Conservation (phyloP, 345 rosid genomes). For the Acer campestre region DNA sequence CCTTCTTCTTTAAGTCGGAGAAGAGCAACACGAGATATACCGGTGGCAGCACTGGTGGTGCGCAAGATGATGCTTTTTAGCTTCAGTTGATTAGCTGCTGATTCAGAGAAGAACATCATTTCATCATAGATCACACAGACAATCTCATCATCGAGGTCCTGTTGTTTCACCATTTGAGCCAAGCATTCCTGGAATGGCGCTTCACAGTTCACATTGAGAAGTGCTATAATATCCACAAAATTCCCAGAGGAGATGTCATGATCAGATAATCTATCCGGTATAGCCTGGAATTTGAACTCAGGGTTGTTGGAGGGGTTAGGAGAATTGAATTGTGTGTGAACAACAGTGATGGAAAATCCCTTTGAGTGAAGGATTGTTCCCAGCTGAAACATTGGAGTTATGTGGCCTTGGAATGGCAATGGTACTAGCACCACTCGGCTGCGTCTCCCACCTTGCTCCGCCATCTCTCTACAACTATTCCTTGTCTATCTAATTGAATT, state of each 20-base stretch:
- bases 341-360: constrained; percentile 41
- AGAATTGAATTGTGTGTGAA: constrained; percentile 35
- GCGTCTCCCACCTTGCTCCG: neutral
- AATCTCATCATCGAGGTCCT: constrained; percentile 22
- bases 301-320: constrained; percentile 33
- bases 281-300: constrained; percentile 40
- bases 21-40: constrained; percentile 14
- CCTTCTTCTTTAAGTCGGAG: constrained; percentile 20
- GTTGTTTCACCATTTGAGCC: constrained; percentile 26
- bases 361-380: constrained; percentile 35
- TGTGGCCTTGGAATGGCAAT: constrained; percentile 46
- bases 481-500: too few relatives aligned
- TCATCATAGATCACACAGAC: constrained; percentile 58
- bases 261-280: constrained; percentile 38
- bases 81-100: constrained; percentile 31
- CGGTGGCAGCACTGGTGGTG: constrained; percentile 22
- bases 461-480: constrained; percentile 3
- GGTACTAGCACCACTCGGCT: constrained; percentile 37
- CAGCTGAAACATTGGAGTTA: constrained; percentile 50
- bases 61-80: constrained; percentile 35
- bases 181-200: constrained; percentile 40
- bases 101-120: constrained; percentile 44
- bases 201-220: constrained; percentile 46
- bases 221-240: constrained; percentile 18
- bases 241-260: constrained; percentile 23